A percentile compares a stretch with the other conserved stretches of the same genome.
These are phyloP conservation scores for Alopecurus myosuroides DNA, from an alignment of 176 grass and related monocot species.

Conservation along the genomic window DNA sequence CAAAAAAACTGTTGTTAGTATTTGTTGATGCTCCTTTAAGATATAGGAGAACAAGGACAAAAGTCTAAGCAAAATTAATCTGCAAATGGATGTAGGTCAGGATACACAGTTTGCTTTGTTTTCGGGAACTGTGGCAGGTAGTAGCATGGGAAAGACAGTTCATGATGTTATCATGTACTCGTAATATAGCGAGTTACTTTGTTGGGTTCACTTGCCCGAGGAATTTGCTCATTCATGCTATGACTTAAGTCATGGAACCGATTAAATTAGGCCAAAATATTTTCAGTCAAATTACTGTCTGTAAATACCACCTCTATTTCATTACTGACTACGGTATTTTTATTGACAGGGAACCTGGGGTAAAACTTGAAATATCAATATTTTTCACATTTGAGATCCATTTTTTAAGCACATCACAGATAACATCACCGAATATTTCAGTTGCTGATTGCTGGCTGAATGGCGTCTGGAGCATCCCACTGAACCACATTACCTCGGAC, in stretches of 20 bases:
- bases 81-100: not conserved
- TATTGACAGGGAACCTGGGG: not conserved
- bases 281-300: not conserved
- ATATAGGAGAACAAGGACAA: not conserved
- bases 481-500: too few species aligned
- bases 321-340: not conserved
- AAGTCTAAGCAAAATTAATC: not conserved
- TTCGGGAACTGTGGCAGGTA: not conserved
- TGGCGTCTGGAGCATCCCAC: too few species aligned
- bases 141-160: not conserved
- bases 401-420: not conserved
- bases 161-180: not conserved
- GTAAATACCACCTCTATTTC: not conserved
- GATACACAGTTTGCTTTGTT: not conserved
- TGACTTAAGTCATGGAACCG: not conserved
- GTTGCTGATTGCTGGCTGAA: too few species aligned
- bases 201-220: slow-evolving; percentile 3
- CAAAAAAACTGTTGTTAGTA: not conserved
- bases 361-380: not conserved
- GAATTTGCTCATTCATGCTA: not conserved
- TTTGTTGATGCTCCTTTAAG: not conserved
- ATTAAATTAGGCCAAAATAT: not conserved
- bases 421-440: too few species aligned
- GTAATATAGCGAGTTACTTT: not conserved
- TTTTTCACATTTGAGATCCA: not conserved